phyloP scores from a whole-genome alignment of 441 rosid species.

The Manihot esculenta region DNA sequence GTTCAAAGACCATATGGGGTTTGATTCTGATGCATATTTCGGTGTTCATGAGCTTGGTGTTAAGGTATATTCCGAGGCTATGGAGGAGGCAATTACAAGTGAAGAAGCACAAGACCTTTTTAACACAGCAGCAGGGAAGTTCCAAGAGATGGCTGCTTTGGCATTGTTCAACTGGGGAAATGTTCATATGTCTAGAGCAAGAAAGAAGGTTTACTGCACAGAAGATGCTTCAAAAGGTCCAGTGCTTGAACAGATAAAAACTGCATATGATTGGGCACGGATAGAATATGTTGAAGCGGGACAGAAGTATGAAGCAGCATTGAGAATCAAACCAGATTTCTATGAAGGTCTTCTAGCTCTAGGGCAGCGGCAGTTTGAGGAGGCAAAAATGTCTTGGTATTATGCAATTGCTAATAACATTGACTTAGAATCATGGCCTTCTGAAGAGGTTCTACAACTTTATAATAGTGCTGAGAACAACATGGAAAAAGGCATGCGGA shows the following conservation, averaged over 20 bases:
- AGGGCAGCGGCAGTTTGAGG: slow-evolving; percentile 85
- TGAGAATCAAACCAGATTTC: slow-evolving; percentile 80
- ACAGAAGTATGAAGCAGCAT: slow-evolving; percentile 70
- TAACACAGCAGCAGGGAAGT: slow-evolving; percentile 70
- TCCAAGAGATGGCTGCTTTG: slow-evolving; percentile 96
- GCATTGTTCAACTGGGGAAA: slow-evolving; percentile 97
- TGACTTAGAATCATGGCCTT: slow-evolving; percentile 56
- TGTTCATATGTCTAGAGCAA: slow-evolving; percentile 93
- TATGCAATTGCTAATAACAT: slow-evolving; percentile 61
- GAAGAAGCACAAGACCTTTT: slow-evolving; percentile 87
- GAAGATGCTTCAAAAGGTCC: slow-evolving; percentile 69
- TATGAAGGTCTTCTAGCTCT: slow-evolving; percentile 85
- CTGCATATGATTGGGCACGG: slow-evolving; percentile 68
- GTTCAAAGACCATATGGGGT: slow-evolving; percentile 89
- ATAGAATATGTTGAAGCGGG: slow-evolving; percentile 68
- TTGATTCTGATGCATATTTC: slow-evolving; percentile 80
- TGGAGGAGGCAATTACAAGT: slow-evolving; percentile 83
- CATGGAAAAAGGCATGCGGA: slow-evolving; percentile 86
- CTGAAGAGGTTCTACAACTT: slow-evolving; percentile 64
- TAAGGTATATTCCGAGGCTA: slow-evolving; percentile 84
- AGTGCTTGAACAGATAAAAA: slow-evolving; percentile 46
- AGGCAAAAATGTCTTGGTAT: slow-evolving; percentile 89
- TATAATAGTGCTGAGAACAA: slow-evolving; percentile 88
- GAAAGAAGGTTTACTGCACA: slow-evolving; percentile 58
- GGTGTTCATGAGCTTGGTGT: slow-evolving; percentile 88